Base-by-base conservation (phyloP, 139 green algal species). In the Tetraselmis striata region DNA sequence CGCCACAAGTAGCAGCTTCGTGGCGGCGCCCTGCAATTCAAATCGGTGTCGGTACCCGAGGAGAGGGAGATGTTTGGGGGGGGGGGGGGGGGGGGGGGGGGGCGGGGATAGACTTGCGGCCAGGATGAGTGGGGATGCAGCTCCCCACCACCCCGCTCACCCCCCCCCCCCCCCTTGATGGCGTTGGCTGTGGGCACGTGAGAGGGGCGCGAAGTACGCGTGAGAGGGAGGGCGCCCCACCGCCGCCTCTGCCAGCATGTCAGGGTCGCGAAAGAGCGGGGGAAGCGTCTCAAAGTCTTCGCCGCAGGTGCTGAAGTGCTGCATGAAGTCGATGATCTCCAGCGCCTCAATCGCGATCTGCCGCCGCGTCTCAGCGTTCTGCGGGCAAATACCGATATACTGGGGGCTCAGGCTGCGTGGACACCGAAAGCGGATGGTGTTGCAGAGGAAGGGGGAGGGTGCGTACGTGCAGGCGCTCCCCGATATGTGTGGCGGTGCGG, bases 221-320 rank as follows among this genome's bases (percentile, higher is more conserved):
- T n/a, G n/a, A n/a, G n/a, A n/a, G 67, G 2, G 67, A 27, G 2
- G 18, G 67, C 28, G 18, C 67, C 74, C 24, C 82, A 91, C 90
- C 77, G 90, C 91, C 32, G 88, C 90, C 29, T 93, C 81, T 24
- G 81, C 80, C 30, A 94, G 79, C 0, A 81, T 85, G 2, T 83
- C 67, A n/a, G 89, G 79, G 30, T 93, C 83, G 28, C 85, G 86
- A 82, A 93, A 94, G n/a, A 91, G 75, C 18, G 82, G 31, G 26
- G 90, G 75, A 77, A 94, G 87, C 74, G 81, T 78, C 26, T 59
- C 79, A 59, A 91, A 85, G 78, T 91, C 83, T 18, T 67, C 45
- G 5, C 45, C 45, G 45, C 45, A 67, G 18, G 23, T 27, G 1
- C 59, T 80, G 86, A 92, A 92, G 26, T 84, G 77, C 30, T 85